These are phyloP conservation scores for Plantago major DNA, from an alignment of 257 asterid species.

Conservation along the genomic window DNA sequence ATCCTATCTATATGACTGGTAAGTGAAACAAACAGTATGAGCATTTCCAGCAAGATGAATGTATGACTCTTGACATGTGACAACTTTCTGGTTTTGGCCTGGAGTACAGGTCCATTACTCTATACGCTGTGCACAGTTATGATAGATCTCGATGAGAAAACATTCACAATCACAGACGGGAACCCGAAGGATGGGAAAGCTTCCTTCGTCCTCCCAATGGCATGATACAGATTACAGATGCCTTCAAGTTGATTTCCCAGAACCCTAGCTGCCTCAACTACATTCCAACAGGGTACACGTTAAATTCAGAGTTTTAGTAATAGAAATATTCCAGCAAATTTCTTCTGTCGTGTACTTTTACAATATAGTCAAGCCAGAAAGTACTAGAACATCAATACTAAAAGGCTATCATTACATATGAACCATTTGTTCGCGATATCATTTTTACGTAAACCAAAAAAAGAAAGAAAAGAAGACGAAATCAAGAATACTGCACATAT, in stretches of 20 bases:
- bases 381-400: background rate
- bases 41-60: background rate
- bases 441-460: background rate
- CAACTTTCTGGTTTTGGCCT: conserved; percentile 1
- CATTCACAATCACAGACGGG: conserved; percentile 39
- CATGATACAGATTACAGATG: conserved; percentile 10
- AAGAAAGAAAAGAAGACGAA: background rate
- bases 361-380: background rate
- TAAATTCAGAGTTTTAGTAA: background rate
- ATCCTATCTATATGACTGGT: conserved; percentile 89
- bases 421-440: background rate
- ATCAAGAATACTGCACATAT: background rate
- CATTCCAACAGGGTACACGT: background rate
- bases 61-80: too few species aligned
- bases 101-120: conserved; percentile 62
- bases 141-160: conserved; percentile 38
- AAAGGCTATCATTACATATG: too few species aligned
- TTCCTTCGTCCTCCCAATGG: conserved; percentile 30
- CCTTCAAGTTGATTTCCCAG: background rate
- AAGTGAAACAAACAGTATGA: background rate
- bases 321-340: background rate
- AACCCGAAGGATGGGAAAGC: conserved; percentile 28
- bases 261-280: background rate
- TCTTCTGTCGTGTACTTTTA: conserved; percentile 2
- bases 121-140: conserved; percentile 46